Conservation (phyloP, 2,329 filamentous ascomycete species). For the Tolypocladium pustulatum region DNA sequence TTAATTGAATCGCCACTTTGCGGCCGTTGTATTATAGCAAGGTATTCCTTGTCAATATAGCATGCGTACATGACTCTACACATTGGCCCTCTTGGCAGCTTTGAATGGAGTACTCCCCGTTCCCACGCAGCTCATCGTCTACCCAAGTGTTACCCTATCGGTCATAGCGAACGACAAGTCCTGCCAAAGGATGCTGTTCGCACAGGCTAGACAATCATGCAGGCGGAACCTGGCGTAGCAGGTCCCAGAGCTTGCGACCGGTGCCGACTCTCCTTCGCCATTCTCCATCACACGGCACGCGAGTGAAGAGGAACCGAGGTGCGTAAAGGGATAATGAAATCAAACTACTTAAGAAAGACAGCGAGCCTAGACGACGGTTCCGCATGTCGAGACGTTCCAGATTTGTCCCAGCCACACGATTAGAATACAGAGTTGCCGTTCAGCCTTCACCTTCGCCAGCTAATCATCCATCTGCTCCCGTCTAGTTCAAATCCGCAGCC, state of each 20-base stretch:
- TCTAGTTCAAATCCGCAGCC: constrained; percentile 20
- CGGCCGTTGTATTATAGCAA: not conserved
- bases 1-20: not conserved
- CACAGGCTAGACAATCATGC: not conserved
- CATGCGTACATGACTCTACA: not conserved
- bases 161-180: not conserved
- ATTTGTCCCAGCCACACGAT: constrained; percentile 20
- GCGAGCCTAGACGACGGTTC: constrained; percentile 18
- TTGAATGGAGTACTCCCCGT: not conserved
- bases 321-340: constrained; percentile 21
- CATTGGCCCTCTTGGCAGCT: not conserved
- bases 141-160: too few relatives aligned
- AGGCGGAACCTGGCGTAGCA: not conserved
- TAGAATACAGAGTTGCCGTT: constrained; percentile 30
- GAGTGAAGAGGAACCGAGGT: not conserved
- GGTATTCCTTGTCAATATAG: not conserved
- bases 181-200: not conserved
- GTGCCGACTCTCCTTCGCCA: not conserved
- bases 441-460: constrained; percentile 10
- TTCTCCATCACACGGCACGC: not conserved
- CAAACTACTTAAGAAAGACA: constrained; percentile 28
- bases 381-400: constrained; percentile 20
- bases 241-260: not conserved
- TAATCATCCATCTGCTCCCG: constrained; percentile 21
- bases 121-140: too few relatives aligned